Percentiles rank a stretch among this genome's conserved stretches.
These are phyloP conservation scores for Ogataea methylovora DNA, from an alignment of 805 yeast genomes.

Conservation along the genomic window DNA sequence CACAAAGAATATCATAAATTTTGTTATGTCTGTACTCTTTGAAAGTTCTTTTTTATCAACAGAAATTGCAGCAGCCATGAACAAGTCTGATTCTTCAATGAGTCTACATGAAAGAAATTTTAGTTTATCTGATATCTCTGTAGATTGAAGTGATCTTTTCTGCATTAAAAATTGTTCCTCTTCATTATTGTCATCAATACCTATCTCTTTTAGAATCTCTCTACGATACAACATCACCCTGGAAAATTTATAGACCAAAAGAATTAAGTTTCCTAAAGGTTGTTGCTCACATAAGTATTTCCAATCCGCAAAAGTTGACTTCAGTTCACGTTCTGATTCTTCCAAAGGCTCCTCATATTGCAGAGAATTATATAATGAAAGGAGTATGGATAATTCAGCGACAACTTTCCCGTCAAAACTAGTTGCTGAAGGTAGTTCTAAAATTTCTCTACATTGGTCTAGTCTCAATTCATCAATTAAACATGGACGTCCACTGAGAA, in stretches of 20 bases:
- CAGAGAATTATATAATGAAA: constrained; percentile 52
- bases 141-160: not conserved
- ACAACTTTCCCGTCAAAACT: constrained; percentile 73
- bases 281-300: constrained; percentile 16
- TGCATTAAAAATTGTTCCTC: not conserved
- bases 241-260: constrained; percentile 12
- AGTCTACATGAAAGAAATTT: not conserved
- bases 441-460: constrained; percentile 49
- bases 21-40: not conserved
- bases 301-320: constrained; percentile 17
- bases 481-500: constrained; percentile 63
- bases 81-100: not conserved
- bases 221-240: constrained; percentile 18
- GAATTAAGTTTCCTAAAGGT: constrained; percentile 10
- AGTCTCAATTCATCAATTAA: constrained; percentile 53
- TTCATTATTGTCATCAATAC: constrained; percentile 1
- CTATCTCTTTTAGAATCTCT: constrained; percentile 8
- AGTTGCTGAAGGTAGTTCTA: constrained; percentile 53
- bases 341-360: constrained; percentile 28
- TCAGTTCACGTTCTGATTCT: constrained; percentile 14
- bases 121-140: not conserved
- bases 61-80: not conserved
- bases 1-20: not conserved
- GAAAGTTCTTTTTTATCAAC: not conserved
- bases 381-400: constrained; percentile 55